Evolutionary conservation across 108 stramenopile species (phyloP).

Genomic region (Pseudonitzschia delicatissima): DNA sequence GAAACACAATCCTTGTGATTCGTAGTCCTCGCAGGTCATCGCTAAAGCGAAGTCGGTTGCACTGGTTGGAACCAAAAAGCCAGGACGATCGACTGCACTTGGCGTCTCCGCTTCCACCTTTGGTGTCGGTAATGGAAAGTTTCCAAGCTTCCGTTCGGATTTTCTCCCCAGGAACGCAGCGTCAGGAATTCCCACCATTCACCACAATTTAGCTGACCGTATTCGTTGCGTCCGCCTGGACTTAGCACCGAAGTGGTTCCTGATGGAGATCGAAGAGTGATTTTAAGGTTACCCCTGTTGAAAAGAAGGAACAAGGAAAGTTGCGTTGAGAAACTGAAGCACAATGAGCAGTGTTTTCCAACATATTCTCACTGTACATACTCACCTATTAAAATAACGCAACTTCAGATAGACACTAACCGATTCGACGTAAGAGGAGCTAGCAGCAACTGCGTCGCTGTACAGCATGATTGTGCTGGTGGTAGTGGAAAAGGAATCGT

Average conservation of each 20-base stretch:
- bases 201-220: conserved; percentile 1
- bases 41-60: neutral
- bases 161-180: conserved; percentile 45
- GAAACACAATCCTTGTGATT: neutral
- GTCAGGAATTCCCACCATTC: conserved; percentile 44
- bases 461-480: conserved; percentile 5
- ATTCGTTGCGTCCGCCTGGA: conserved; percentile 31
- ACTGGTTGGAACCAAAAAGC: no score
- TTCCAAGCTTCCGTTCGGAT: conserved; percentile 27
- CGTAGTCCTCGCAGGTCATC: neutral
- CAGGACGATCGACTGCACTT: neutral
- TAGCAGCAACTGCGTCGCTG: neutral
- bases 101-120: neutral
- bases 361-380: neutral
- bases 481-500: neutral
- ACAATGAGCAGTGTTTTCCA: neutral
- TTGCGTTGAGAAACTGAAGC: neutral
- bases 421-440: conserved; percentile 22
- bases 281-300: conserved; percentile 35
- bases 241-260: conserved; percentile 37
- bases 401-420: conserved; percentile 22
- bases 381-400: conserved; percentile 4
- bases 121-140: conserved; percentile 4
- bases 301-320: neutral
- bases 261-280: conserved; percentile 29